phyloP scores from a whole-genome alignment of 176 grass and related monocot species.

The Elymus sibiricus region DNA sequence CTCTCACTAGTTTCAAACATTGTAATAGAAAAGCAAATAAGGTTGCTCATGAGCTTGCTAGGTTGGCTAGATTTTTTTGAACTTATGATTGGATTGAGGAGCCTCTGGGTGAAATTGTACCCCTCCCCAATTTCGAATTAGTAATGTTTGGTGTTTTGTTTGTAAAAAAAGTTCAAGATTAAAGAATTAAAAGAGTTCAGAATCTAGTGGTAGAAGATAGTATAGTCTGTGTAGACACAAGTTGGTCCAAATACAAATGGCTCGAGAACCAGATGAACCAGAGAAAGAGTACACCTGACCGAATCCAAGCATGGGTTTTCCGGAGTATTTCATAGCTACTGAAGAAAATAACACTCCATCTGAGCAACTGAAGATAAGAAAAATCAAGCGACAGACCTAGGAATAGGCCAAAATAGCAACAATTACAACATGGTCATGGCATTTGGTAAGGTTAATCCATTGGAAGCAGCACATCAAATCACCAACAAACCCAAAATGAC shows the following conservation, averaged over 20 bases:
- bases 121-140: too few species aligned
- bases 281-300: neutral
- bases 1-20: too few species aligned
- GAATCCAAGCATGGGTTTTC: neutral
- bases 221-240: neutral
- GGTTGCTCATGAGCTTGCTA: too few species aligned
- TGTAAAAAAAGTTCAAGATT: neutral
- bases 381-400: neutral
- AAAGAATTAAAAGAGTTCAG: neutral
- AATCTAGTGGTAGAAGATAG: neutral
- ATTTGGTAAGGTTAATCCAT: neutral
- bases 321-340: neutral
- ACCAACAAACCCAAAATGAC: neutral
- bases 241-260: neutral
- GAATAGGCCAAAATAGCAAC: neutral
- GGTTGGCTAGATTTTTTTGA: too few species aligned
- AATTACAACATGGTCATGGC: neutral
- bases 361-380: too few species aligned
- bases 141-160: too few species aligned
- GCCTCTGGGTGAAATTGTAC: neutral
- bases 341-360: neutral
- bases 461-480: neutral
- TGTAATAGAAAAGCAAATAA: too few species aligned
- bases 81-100: too few species aligned
- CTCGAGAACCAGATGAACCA: neutral